A percentile compares a stretch with the other conserved stretches of the same genome.
phyloP scores from a whole-genome alignment of 371 early-diverging fungal species.

The Syncephalastrum contaminatum region DNA sequence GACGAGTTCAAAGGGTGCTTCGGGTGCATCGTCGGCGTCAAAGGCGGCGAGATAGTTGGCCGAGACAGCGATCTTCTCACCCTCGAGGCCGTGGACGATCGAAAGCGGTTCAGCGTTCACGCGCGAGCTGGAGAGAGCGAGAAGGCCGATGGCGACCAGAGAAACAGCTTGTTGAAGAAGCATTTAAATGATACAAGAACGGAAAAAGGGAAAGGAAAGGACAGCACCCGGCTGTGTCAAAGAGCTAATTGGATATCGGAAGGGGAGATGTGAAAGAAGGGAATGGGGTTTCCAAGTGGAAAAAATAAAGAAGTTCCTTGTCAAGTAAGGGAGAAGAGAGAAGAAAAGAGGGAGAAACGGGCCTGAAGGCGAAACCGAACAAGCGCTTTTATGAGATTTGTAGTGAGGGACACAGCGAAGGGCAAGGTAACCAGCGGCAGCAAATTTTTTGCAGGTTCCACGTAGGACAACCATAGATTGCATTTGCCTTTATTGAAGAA shows the following conservation, averaged over 20 bases:
- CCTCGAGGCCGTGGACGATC: slow-evolving; percentile 15
- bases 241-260: slow-evolving; percentile 11
- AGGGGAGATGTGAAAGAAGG: slow-evolving; percentile 14
- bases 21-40: slow-evolving; percentile 18
- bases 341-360: slow-evolving; percentile 5
- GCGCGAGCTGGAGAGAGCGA: slow-evolving; percentile 17
- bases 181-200: slow-evolving; percentile 15
- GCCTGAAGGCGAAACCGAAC: not conserved
- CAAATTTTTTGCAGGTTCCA: slow-evolving; percentile 4
- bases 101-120: slow-evolving; percentile 10
- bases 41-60: slow-evolving; percentile 24
- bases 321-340: slow-evolving; percentile 11
- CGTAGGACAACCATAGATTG: slow-evolving; percentile 31
- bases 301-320: slow-evolving; percentile 9
- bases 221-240: slow-evolving; percentile 15
- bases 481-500: slow-evolving; percentile 21
- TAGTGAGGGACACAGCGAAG: slow-evolving; percentile 2
- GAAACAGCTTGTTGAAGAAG: slow-evolving; percentile 23
- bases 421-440: slow-evolving; percentile 1
- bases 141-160: slow-evolving; percentile 22
- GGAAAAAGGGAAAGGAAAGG: slow-evolving; percentile 10
- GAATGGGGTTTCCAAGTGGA: slow-evolving; percentile 20
- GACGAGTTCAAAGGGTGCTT: slow-evolving; percentile 22
- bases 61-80: slow-evolving; percentile 14
- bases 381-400: no score